phyloP scores from a whole-genome alignment of 2,329 filamentous ascomycete genomes.

The Pestalotiopsis fici region DNA sequence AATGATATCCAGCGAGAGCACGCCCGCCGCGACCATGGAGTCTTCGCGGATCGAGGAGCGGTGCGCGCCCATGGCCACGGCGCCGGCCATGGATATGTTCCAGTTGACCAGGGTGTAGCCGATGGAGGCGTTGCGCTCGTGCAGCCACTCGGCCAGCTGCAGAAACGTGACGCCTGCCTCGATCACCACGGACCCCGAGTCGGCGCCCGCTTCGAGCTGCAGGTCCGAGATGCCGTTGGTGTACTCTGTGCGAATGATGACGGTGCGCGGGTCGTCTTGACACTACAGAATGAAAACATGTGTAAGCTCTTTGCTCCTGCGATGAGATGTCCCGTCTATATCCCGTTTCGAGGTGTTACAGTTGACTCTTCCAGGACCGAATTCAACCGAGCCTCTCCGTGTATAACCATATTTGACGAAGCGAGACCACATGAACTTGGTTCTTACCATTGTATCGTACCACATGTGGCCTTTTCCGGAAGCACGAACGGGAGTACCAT shows the following conservation, averaged over 20 bases:
- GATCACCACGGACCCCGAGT: constrained; percentile 45
- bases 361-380: neutral
- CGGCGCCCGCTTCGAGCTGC: constrained; percentile 34
- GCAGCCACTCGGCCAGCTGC: constrained; percentile 51
- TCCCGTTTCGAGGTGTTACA: neutral
- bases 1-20: constrained; percentile 48
- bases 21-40: constrained; percentile 51
- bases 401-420: neutral
- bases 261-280: constrained; percentile 44
- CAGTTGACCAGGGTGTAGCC: constrained; percentile 54
- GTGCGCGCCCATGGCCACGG: constrained; percentile 54
- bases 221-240: constrained; percentile 47
- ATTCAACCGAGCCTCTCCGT: too few species aligned
- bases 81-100: constrained; percentile 53
- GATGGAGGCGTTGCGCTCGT: constrained; percentile 44
- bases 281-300: constrained; percentile 27
- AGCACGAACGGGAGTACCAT: constrained; percentile 43
- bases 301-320: neutral
- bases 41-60: constrained; percentile 48
- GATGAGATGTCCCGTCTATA: neutral
- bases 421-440: neutral
- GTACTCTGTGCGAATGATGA: constrained; percentile 47
- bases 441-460: constrained; percentile 48
- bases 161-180: constrained; percentile 54
- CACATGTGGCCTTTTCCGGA: constrained; percentile 46